Base-by-base conservation (phyloP, 257 asterid species). In the Penstemon newberryi region DNA sequence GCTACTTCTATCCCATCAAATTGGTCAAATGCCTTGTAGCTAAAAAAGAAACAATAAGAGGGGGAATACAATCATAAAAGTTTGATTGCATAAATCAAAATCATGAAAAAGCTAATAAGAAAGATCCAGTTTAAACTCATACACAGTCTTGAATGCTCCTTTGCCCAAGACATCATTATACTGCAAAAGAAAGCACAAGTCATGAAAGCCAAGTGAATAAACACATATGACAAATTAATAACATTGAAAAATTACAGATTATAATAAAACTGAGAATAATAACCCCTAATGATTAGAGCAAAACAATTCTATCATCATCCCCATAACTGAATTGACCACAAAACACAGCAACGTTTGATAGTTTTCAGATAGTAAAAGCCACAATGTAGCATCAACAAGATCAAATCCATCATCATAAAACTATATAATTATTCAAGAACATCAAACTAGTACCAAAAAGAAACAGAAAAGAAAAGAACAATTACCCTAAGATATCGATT, bases 401-500 rank as follows among this genome's bases (percentile, higher is more conserved):
- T 25, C 33, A 25, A 39, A 52, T 13, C 55, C 50, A 6, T 47
- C 51, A 52, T 25, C 18, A 61, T 49, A 55, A 15, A 15, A 53
- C 49, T n/a, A 11, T 5, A 5, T 7, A 70, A 13, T n/a, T 47
- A 6, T 12, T 6, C 19, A 18, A 56, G 4, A 65, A 41, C 56
- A 42, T 53, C 63, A 4, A 51, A 52, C 11, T 5, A 45, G 38
- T 33, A 9, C 3, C 18, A 15, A 73, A 18, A 7, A 36, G 6
- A 8, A 62, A 40, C 3, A 42, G 19, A 19, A 55, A 41, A 40
- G 25, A n/a, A 66, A 5, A 43, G 5, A 18, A 77, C 43, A 11
- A 6, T 49, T 85, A 89, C 95, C 92, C 95, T 81, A 57, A 83
- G 71, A 49, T 89, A 89, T 65, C 95, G 91, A 67, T 80, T 81